Base-by-base conservation (phyloP, 139 green algal species). In the Tetradesmus obliquus region DNA sequence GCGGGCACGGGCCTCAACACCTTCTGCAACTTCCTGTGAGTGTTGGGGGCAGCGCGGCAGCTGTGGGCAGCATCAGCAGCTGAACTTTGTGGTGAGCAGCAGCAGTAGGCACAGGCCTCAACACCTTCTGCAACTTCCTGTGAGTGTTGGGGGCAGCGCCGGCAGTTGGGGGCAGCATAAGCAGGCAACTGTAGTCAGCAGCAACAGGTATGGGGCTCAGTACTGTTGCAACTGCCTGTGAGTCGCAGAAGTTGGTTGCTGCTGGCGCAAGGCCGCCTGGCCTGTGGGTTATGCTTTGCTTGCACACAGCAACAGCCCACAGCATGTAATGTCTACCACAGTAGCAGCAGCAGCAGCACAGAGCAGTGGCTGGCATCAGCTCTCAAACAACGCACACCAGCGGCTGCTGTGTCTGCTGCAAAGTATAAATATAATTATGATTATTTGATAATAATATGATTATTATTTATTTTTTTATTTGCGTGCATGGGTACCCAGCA, bases 91-190 rank as follows among this genome's bases (percentile, higher is more conserved):
- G 32, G 32, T 45, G 32, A 45, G 32, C 32, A 45, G 32, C 32
- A 45, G 85, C 92, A 32, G 89, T 86, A 8, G 92, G 94, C 82
- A 88, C 88, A 58, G 93, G 86, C 71, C 89, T 96, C 88, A 93
- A 91, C 57, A 94, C 95, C 1, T 91, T 88, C 57, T 62, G 94
- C 87, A 97, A 97, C 94, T 96, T 96, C 91, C 91, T 95, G 82
- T 86, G 54, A 60, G 81, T 81, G 54, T 13, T 24, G 66, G 66
- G 54, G 58, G 76, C 24, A 55, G n/a, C 6, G 7, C 15, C 32
- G 6, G 76, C 3, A 79, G 3, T 72, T 88, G 55, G 4, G 58
- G 74, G 85, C 85, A 82, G 85, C 6, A 7, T 66, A 13, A 13
- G 57, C 57, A 66, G 57, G 32, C 32, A 45, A 45, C 32, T 45